Conservation (phyloP, 768 basidiomycete genomes). For the Suillus fuscotomentosus region DNA sequence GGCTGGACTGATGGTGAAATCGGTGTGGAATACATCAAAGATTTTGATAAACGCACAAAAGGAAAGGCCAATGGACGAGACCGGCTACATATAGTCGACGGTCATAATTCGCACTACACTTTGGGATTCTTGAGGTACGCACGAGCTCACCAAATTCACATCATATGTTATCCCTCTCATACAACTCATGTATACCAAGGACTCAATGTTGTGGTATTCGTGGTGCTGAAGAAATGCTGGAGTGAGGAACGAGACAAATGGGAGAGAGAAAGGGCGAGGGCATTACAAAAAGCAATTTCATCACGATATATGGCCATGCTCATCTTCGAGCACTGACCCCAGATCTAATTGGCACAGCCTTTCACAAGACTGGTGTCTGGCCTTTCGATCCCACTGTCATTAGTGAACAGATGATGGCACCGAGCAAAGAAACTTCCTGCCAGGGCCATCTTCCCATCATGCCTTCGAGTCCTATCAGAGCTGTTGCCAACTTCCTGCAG, state of each 20-base stretch:
- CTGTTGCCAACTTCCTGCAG: too few species aligned
- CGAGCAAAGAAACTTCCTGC: too few species aligned
- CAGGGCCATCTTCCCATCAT: too few species aligned
- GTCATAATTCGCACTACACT: constrained; percentile 10
- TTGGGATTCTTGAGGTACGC: constrained; percentile 8
- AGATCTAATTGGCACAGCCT: too few species aligned
- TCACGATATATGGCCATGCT: constrained; percentile 21
- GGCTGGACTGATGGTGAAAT: constrained; percentile 29
- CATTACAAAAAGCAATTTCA: constrained; percentile 38
- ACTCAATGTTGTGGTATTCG: constrained; percentile 37
- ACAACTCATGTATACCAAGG: constrained; percentile 43
- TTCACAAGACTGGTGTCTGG: too few species aligned
- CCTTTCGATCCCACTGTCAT: too few species aligned
- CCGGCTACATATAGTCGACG: constrained; percentile 2
- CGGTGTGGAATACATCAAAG: constrained; percentile 22
- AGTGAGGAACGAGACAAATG: constrained; percentile 18
- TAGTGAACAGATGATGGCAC: too few species aligned
- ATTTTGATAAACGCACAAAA: constrained; percentile 31
- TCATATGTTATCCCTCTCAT: constrained; percentile 28
- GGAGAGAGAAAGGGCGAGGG: constrained; percentile 18
- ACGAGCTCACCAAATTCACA: constrained; percentile 3
- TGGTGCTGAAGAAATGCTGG: constrained; percentile 29
- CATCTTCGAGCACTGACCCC: too few species aligned
- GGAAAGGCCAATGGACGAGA: constrained; percentile 28
- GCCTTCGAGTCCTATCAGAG: too few species aligned